Base-by-base conservation (phyloP, 148 eudicot genomes). In the Rheum nobile region DNA sequence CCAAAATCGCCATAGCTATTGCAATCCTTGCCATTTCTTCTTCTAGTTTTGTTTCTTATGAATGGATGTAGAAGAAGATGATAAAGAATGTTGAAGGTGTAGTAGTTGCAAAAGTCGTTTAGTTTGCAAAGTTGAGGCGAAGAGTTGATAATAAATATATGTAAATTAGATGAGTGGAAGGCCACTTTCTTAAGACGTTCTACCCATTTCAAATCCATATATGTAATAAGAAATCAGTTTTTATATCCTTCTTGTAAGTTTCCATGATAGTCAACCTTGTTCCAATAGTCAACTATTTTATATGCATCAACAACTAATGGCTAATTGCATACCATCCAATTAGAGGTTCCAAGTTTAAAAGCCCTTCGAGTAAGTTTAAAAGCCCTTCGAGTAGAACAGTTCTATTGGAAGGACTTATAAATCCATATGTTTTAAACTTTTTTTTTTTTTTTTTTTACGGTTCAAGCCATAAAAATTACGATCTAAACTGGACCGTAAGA, bases 101-200 rank as follows among this genome's bases (percentile, higher is more conserved):
- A 57, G 67, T 57, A 21, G 31, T 57, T 28, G 0, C 29, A 26
- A 57, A 57, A 16, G 24, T 57, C 17, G 32, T 57, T 24, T 28
- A n/a, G 67, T 28, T 54, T 54, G 19, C 28, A 22, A n/a, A 22
- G 2, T 52, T 22, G 28, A 21, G 26, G 4, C 26, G 26, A 52
- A 22, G 59, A 21, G 2, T 8, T 28, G 17, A 50, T 50, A 21
- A 32, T 65, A 1, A 65, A 32, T 65, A 32, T 32, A 22, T 65
- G 14, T 17, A 14, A 5, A 32, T 34, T 32, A 65, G 70, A 34
- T 65, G 70, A 34, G 70, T 65, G 70, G 70, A 65, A 32, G 41
- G 38, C 39, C 70, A 65, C 70, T 65, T 50, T 8, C 12, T 11
- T 2, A 65, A 65, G 70, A 65, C 70, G 70, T 65, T 41, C 70